Percentiles rank a stretch among this genome's conserved stretches.
Conservation (phyloP, 2,329 filamentous ascomycete species). For the Venturiaceae sp. region DNA sequence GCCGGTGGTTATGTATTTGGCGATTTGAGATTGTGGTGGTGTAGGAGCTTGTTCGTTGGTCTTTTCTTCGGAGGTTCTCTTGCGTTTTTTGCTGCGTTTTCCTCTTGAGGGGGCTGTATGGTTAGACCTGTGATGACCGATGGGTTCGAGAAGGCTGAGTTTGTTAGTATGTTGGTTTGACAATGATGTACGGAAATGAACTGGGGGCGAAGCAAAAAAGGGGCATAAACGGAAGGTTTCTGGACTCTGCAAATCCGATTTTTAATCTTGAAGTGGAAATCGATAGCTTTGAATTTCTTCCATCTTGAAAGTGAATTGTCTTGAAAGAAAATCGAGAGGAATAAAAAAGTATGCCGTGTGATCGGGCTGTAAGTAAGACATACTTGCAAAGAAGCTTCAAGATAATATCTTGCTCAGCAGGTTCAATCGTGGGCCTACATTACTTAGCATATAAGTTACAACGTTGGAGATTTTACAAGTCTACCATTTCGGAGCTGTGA, state of each 20-base stretch:
- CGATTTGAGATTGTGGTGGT: conserved; percentile 42
- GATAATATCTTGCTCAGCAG: conserved; percentile 4
- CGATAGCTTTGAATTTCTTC: too few relatives aligned
- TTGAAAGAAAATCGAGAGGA: too few relatives aligned
- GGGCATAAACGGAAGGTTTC: too few relatives aligned
- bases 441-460: too few relatives aligned
- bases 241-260: too few relatives aligned
- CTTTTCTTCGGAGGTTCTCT: conserved; percentile 21
- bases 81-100: conserved; percentile 46
- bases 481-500: neutral
- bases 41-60: conserved; percentile 8
- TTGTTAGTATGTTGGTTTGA: conserved; percentile 8
- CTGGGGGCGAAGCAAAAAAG: too few relatives aligned
- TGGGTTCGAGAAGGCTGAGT: conserved; percentile 49
- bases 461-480: too few relatives aligned
- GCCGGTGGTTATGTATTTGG: conserved; percentile 52
- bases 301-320: too few relatives aligned
- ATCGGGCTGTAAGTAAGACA: too few relatives aligned
- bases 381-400: conserved; percentile 6
- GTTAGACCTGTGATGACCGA: conserved; percentile 51
- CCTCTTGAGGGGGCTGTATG: conserved; percentile 51
- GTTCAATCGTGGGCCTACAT: neutral
- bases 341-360: too few relatives aligned
- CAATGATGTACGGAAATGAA: conserved; percentile 2
- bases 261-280: too few relatives aligned